These are phyloP conservation scores for Lumnitzera racemosa DNA, from an alignment of 345 rosid genomes.

Conservation along the genomic window DNA sequence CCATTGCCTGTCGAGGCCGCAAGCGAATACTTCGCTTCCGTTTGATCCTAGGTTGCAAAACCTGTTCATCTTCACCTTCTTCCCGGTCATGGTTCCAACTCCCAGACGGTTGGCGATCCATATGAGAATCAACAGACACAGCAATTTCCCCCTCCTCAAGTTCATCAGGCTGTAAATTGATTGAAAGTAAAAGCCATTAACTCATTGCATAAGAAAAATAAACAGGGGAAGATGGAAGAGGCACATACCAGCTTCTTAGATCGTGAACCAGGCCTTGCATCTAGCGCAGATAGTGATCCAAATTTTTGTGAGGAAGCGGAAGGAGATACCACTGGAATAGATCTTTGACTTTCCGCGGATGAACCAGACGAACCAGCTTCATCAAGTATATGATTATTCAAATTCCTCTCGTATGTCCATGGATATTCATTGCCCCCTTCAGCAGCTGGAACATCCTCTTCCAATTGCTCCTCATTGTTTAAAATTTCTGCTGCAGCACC, in stretches of 20 bases:
- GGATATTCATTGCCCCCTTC: conserved; percentile 50
- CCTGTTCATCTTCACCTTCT: conserved; percentile 97
- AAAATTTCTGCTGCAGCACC: conserved; percentile 54
- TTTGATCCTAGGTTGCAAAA: conserved; percentile 91
- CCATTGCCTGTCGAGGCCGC: conserved; percentile 77
- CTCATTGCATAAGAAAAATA: conserved; percentile 1
- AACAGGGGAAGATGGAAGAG: conserved; percentile 11
- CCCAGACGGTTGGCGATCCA: conserved; percentile 86
- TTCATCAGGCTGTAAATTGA: conserved; percentile 66
- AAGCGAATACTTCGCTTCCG: conserved; percentile 91
- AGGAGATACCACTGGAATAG: conserved; percentile 65
- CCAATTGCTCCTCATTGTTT: conserved; percentile 59
- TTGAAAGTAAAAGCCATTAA: conserved; percentile 15
- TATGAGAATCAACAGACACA: conserved; percentile 87
- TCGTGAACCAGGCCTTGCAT: conserved; percentile 78
- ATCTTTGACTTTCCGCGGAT: conserved; percentile 68
- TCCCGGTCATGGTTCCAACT: conserved; percentile 94
- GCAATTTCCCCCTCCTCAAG: conserved; percentile 99
- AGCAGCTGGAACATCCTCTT: conserved; percentile 58
- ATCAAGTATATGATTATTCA: conserved; percentile 41
- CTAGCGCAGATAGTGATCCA: conserved; percentile 94
- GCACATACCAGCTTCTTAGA: conserved; percentile 69
- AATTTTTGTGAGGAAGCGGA: conserved; percentile 80
- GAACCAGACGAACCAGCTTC: conserved; percentile 90
- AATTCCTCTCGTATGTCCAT: conserved; percentile 39